Evolutionary conservation across 805 yeast genomes (phyloP), one percentile per base, ranked within the genome.

Genomic region (Yarrowia sp.): DNA sequence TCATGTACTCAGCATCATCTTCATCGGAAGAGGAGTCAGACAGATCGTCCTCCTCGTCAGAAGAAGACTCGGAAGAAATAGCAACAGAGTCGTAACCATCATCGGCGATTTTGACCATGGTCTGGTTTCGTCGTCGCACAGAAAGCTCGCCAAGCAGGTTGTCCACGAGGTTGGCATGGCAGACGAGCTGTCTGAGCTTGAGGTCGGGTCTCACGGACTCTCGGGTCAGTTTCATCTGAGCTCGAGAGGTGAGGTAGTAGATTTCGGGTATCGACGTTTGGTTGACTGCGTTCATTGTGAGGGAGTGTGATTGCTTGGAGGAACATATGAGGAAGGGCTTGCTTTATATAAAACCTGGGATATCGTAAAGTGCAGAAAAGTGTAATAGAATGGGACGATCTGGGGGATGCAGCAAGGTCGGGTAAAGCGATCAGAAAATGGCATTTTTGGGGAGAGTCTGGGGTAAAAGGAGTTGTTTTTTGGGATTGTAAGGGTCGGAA

Each of bases 111-210:
- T 48, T 39, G 38, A 41, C 47, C 28, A 55, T 9, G 11, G 47
- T 39, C 15, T 55, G 36, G 4, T 17, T 39, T 8, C 39, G 61
- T 41, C 61, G 14, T 15, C 61, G 28, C 13, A 36, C 14, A 6
- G 61, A 36, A 10, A 55, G 47, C 39, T 69, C 58, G 51, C 83
- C 89, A 82, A 88, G 84, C 63, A 87, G 72, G 68, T 78, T 80
- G 71, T 88, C 92, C 68, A 87, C 79, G 78, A 88, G 76, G 72
- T 87, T 88, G 15, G 92, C 91, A 73, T 88, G 92, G 42, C 85
- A 80, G 4, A 87, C 90, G 43, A 87, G 78, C 51, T 79, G 76
- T 60, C 89, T 78, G 58, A 87, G 78, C 64, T 84, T 76, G 41
- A 86, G 81, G 69, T 85, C 87, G 11, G 82, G 81, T 68, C 80